Evolutionary conservation across 2,329 filamentous ascomycete genomes (phyloP).

Genomic region (Dactylonectria macrodidyma): DNA sequence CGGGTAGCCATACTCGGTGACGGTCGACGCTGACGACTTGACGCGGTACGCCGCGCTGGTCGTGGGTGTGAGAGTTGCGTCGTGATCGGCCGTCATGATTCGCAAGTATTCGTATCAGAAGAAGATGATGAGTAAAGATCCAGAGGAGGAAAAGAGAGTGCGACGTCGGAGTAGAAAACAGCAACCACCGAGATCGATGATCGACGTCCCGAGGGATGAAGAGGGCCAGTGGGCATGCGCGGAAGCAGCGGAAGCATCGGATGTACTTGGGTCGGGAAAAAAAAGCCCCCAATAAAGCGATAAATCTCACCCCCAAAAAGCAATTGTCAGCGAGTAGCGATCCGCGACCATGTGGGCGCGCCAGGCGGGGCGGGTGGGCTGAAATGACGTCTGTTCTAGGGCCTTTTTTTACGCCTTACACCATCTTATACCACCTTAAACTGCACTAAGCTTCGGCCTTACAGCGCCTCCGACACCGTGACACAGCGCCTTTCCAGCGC

Average conservation of each 20-base stretch:
- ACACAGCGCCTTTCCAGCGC: not conserved
- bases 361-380: slow-evolving; percentile 2
- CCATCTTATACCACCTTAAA: not conserved
- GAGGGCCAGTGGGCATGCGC: not conserved
- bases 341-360: slow-evolving; percentile 10
- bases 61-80: slow-evolving; percentile 36
- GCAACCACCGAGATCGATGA: not conserved
- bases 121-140: not conserved
- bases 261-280: not conserved
- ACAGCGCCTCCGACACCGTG: not conserved
- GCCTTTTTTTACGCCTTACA: slow-evolving; percentile 7
- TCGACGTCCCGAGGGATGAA: not conserved
- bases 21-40: slow-evolving; percentile 49
- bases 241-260: slow-evolving; percentile 10
- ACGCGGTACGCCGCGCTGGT: slow-evolving; percentile 48
- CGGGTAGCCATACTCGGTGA: slow-evolving; percentile 71
- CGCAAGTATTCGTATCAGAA: not conserved
- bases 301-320: slow-evolving; percentile 9
- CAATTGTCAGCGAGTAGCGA: slow-evolving; percentile 4
- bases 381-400: slow-evolving; percentile 24
- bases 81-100: slow-evolving; percentile 47
- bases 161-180: not conserved
- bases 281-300: slow-evolving; percentile 24
- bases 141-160: not conserved
- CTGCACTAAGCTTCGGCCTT: slow-evolving; percentile 4